Evolutionary conservation across 2,329 filamentous ascomycete species (phyloP), one percentile per base, ranked within the genome.

Genomic region (Ceratocystis variospora): DNA sequence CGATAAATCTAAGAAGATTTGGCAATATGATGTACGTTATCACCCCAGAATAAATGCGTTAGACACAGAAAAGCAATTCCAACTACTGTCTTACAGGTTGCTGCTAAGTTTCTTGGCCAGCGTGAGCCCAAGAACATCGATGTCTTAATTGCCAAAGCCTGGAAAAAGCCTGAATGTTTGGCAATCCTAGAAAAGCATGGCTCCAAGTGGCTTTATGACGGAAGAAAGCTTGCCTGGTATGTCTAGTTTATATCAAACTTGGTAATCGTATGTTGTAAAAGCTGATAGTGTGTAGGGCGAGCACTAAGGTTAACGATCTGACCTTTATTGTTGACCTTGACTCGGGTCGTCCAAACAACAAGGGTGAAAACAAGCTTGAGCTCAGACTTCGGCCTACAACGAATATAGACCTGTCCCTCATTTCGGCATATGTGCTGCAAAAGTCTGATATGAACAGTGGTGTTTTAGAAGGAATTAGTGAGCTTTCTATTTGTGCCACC

Each of bases 151-250:
- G 86, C 84, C 73, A 91, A 89, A 73, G 82, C 91, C 33, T 96
- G 90, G 90, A 59, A 59, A 37, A 59, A 19, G 55, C 55, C 15
- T 0, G 28, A 59, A 10, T 59, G 55, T 19, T 8, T 12, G 12
- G 76, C 83, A 0, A 75, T 76, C 2, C 76, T 92, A 0, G 77
- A 78, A 1, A 75, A 77, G 1, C 77, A 75, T 4, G 73, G 73
- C 19, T 72, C 71, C 3, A 72, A 70, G 53, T 90, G 87, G 82
- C 82, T 96, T 66, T 91, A 85, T 71, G 91, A 97, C 76, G 89
- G 90, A 33, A 86, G 87, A 72, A 90, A 87, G 74, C 80, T 99
- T 61, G 92, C 90, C 17, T 99, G 94, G 93, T 88, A 78, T 71
- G 78, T 22, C 61, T 17, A 3, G 1, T 1, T 48, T 1, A 8